Evolutionary conservation across 805 yeast species (phyloP).

Genomic region (Candida suzukii): DNA sequence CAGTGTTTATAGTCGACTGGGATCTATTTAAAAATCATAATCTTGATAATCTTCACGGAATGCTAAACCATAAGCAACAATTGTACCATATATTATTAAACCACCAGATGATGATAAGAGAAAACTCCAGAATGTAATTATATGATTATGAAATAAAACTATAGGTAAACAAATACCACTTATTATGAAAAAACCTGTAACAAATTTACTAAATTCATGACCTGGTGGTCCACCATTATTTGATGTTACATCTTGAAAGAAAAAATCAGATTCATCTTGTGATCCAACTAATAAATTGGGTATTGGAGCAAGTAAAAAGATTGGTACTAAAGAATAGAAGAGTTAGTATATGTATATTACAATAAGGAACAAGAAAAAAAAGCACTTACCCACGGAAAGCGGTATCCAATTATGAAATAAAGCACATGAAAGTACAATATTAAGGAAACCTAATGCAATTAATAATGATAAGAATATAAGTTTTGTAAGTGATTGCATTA

Average conservation of each 20-base stretch:
- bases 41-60: constrained; percentile 52
- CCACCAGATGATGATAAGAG: constrained; percentile 83
- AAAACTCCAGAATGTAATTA: constrained; percentile 21
- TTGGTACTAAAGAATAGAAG: constrained; percentile 11
- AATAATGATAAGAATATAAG: constrained; percentile 69
- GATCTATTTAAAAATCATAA: constrained; percentile 25
- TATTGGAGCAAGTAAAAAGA: constrained; percentile 29
- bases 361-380: constrained; percentile 1
- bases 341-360: background rate
- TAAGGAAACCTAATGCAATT: constrained; percentile 81
- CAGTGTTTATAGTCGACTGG: background rate
- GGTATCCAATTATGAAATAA: constrained; percentile 89
- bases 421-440: constrained; percentile 83
- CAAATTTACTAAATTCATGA: constrained; percentile 19
- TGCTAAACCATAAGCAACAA: constrained; percentile 71
- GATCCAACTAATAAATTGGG: constrained; percentile 24
- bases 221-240: constrained; percentile 11
- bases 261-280: constrained; percentile 23
- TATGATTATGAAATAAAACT: constrained; percentile 22
- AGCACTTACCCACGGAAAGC: constrained; percentile 53
- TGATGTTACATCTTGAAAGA: constrained; percentile 16
- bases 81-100: constrained; percentile 68
- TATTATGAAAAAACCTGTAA: constrained; percentile 26
- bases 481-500: constrained; percentile 50
- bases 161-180: constrained; percentile 26